Evolutionary conservation across 192 early-diverging fungal genomes (phyloP).

Genomic region (Backusella westeae): DNA sequence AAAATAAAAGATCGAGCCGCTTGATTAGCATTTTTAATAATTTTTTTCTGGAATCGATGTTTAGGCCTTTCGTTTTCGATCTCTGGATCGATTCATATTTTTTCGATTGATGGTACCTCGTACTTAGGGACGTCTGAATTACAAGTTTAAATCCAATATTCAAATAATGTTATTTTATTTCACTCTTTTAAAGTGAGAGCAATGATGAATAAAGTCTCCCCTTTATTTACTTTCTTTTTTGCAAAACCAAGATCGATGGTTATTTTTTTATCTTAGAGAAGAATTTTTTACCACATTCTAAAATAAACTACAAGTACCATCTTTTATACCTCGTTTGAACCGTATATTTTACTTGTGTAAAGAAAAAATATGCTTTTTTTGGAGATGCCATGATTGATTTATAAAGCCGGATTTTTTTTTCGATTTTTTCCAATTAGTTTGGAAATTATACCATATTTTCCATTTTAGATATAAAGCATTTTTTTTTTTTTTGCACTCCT

Average conservation of each 20-base stretch:
- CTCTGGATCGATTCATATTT: neutral
- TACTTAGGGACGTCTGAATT: neutral
- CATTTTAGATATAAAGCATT: neutral
- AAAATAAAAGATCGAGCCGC: neutral
- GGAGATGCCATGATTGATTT: neutral
- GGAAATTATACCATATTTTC: neutral
- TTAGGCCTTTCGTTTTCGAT: neutral
- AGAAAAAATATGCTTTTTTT: neutral
- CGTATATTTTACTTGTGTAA: neutral
- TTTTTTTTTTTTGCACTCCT: neutral
- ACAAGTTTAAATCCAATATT: neutral
- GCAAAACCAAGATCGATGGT: neutral
- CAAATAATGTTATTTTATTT: neutral
- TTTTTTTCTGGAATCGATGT: neutral
- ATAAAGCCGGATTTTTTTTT: neutral
- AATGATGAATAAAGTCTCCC: neutral
- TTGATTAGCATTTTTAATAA: neutral
- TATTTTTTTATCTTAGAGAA: neutral
- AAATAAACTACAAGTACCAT: neutral
- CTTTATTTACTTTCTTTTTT: neutral
- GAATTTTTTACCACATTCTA: neutral
- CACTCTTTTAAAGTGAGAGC: neutral
- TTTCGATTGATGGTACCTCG: neutral
- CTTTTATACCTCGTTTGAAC: neutral
- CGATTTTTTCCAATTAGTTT: slow-evolving; percentile 4